Evolutionary conservation across 116 monocot species (phyloP), one percentile per base, ranked within the genome.

Genomic region (Iris pallida): DNA sequence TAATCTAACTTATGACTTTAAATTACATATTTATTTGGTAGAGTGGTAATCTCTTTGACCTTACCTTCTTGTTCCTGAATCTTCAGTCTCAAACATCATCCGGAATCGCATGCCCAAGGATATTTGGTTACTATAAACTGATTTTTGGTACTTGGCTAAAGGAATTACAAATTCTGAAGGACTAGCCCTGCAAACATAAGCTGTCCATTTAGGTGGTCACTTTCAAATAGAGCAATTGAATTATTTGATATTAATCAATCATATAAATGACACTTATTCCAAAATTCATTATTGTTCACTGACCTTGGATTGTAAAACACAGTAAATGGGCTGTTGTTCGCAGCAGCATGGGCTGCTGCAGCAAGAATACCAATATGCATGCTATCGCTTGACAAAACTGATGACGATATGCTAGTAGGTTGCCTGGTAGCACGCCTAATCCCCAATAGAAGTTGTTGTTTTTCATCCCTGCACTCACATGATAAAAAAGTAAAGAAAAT

Each of bases 311-410:
- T 91, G 61, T 91, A 91, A 81, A 91, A 91, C 60, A 91, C 70
- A 20, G 87, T 91, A 61, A 91, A 91, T 12, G 81, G 91, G 61
- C 91, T 91, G 45, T 78, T 64, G 73, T 84, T 91, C 16, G 91
- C 87, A n/a, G 84, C 87, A 17, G 91, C 91, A 76, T 91, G 91
- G 44, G 91, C 91, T 72, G 91, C 91, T 6, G 91, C 91, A 57
- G 91, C 91, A 47, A 91, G 80, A 67, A 91, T 82, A 1, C 91
- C 91, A 55, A 91, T 91, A 56, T 87, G 91, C 91, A 91, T 91
- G 69, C 87, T 91, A 75, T 91, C 91, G 43, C 84, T 91, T 59
- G 91, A 91, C 57, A 91, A 57, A 55, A 91, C 91, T 6, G 91
- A 91, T 14, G 91, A 91, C 47, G 91, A 79, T 61, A 91, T 73